Evolutionary conservation across 805 yeast genomes (phyloP), one percentile per base, ranked within the genome.

Genomic region (Nakazawaea anatomiae): DNA sequence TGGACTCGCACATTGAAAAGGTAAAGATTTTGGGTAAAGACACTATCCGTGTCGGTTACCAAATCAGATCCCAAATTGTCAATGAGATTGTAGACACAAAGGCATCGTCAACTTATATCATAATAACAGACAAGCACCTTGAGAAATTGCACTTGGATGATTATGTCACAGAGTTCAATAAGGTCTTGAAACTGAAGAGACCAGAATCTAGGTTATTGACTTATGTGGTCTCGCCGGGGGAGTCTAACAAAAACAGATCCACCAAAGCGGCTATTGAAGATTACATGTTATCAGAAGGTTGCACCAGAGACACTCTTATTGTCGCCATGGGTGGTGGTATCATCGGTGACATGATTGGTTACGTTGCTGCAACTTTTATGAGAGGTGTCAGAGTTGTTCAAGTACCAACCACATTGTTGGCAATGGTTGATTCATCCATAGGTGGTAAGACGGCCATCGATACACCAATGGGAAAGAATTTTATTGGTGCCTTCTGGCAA

Each of bases 371-470:
- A 34, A 94, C 99, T 2, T 94, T 94, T 67, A 94, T 94, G 99
- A 80, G 99, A 65, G 99, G 99, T 52, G 96, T 94, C 7, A 78
- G 96, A 55, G 89, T 90, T 52, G 84, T 90, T 42, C 99, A 94
- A 68, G 77, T 94, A 31, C 99, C 99, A 51, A 94, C 99, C 6
- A 87, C 96, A 35, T 70, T 94, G 56, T 76, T 94, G 55, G 85
- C 99, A 7, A 94, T 94, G 99, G 99, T 94, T 35, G 99, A 94
- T 67, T 90, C 97, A 9, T 89, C 97, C 4, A 89, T 94, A 59
- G 99, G 99, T 53, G 99, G 99, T 41, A 94, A 94, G 67, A 94
- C 99, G 42, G 99, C 99, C 40, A 91, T 94, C 52, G 99, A 94
- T 65, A 91, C 97, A 11, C 96, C 97, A 1, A 68, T 86, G 56